Base-by-base conservation (phyloP, 331 rosid species). In the Phaseolus coccineus region DNA sequence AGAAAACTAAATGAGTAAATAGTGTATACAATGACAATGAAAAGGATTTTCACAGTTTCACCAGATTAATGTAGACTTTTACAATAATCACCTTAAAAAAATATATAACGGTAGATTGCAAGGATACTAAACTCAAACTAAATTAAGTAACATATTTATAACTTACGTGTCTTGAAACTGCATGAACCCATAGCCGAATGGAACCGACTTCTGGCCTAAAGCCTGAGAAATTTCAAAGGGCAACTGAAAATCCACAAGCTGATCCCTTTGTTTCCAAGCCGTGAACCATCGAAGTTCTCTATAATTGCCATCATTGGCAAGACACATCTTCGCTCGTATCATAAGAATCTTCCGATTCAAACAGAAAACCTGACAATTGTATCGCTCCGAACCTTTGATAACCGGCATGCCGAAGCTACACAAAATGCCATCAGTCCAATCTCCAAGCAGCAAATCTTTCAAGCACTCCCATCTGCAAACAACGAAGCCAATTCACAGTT, bases 321-420 rank as follows among this genome's bases (percentile, higher is more conserved):
- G 98, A 88, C 94, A 90, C 98, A 95, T 89, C 70, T 95, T 95
- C 0, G 99, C 92, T 25, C 94, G 85, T 71, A 95, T 90, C 97
- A 93, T 91, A 33, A 95, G 74, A 80, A 93, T 93, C 87, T 77
- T 93, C n/a, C 97, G 84, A 77, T 96, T 90, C 27, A 88, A 77
- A 82, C 97, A 93, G 1, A 96, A 40, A 79, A 93, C 88, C 58
- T 96, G 99, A 71, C 98, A 90, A 56, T 96, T 96, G 68, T 96
- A 96, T 42, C 99, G 89, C 92, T 93, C 99, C 0, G 93, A 90
- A 52, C 71, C 99, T 67, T 85, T 87, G 78, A 95, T 87, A 76
- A 96, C 75, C 30, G 99, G 99, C 97, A 96, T 93, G 19, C 99
- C 99, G 80, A 96, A 81, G 91, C 99, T 91, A 76, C 99, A 96